phyloP scores from a whole-genome alignment of 1,139 yeast genomes.

The Protomyces macrosporus region DNA sequence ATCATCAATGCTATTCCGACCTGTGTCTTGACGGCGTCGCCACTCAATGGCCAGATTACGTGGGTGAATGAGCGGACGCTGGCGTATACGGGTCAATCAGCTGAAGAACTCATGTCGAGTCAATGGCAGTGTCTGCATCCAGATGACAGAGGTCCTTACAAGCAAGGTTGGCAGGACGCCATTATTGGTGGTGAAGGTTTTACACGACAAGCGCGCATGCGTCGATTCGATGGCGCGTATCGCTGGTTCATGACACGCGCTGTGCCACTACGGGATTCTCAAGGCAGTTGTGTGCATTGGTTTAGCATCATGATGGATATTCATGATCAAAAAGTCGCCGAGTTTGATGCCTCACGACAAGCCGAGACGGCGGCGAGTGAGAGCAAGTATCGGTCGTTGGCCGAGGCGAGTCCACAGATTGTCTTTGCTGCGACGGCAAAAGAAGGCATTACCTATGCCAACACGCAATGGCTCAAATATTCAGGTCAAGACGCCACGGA shows the following conservation, averaged over 20 bases:
- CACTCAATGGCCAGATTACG: slow-evolving; percentile 37
- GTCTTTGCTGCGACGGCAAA: slow-evolving; percentile 38
- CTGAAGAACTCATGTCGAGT: slow-evolving; percentile 36
- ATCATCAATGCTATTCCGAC: slow-evolving; percentile 41
- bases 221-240: slow-evolving; percentile 39
- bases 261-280: slow-evolving; percentile 39
- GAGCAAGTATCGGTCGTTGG: slow-evolving; percentile 38
- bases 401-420: slow-evolving; percentile 40
- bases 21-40: slow-evolving; percentile 40
- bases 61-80: slow-evolving; percentile 40
- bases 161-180: slow-evolving; percentile 36
- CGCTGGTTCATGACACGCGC: slow-evolving; percentile 38
- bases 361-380: slow-evolving; percentile 39
- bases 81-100: slow-evolving; percentile 38
- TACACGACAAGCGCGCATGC: slow-evolving; percentile 36
- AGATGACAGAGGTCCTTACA: slow-evolving; percentile 35
- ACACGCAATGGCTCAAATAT: slow-evolving; percentile 39
- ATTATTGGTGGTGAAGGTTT: slow-evolving; percentile 37
- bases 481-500: slow-evolving; percentile 37
- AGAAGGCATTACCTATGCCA: slow-evolving; percentile 38
- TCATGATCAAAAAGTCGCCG: slow-evolving; percentile 39
- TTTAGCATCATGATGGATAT: slow-evolving; percentile 41
- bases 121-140: slow-evolving; percentile 37
- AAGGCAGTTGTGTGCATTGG: slow-evolving; percentile 40
- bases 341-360: slow-evolving; percentile 36